Evolutionary conservation across 2,329 filamentous ascomycete species (phyloP).

Genomic region (Alternaria ventricosa): DNA sequence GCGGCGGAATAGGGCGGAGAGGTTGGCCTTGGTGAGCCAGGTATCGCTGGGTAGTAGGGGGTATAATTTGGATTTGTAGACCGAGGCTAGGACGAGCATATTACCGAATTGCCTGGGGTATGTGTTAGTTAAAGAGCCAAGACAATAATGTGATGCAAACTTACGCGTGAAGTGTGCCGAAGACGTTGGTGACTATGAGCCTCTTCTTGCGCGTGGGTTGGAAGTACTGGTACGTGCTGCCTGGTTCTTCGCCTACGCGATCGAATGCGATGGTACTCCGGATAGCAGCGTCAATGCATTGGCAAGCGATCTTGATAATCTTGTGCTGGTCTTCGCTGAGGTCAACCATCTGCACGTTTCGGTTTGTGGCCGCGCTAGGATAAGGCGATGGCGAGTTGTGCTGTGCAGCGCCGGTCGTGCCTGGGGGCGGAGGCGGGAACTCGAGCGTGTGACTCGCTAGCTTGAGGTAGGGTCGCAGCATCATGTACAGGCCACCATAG

Average conservation of each 20-base stretch:
- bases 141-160: slow-evolving; percentile 15
- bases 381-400: slow-evolving; percentile 61
- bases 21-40: slow-evolving; percentile 32
- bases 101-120: slow-evolving; percentile 88
- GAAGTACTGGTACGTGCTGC: slow-evolving; percentile 48
- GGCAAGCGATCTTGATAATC: slow-evolving; percentile 35
- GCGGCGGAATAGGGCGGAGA: slow-evolving; percentile 36
- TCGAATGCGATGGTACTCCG: slow-evolving; percentile 86
- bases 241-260: slow-evolving; percentile 55
- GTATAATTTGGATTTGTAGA: slow-evolving; percentile 65
- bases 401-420: slow-evolving; percentile 12
- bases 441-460: slow-evolving; percentile 62
- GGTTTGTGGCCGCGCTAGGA: slow-evolving; percentile 29
- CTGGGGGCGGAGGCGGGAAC: slow-evolving; percentile 38
- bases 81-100: slow-evolving; percentile 85
- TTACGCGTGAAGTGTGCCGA: slow-evolving; percentile 79
- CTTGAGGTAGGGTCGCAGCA: slow-evolving; percentile 78
- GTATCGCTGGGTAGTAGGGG: slow-evolving; percentile 39
- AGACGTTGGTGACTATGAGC: slow-evolving; percentile 91
- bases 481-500: slow-evolving; percentile 90
- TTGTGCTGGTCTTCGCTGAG: slow-evolving; percentile 32
- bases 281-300: slow-evolving; percentile 67
- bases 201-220: slow-evolving; percentile 66
- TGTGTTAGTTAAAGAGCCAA: slow-evolving; percentile 11
- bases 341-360: slow-evolving; percentile 38